Evolutionary conservation across 768 basidiomycete genomes (phyloP).

Genomic region (Russula sp.): DNA sequence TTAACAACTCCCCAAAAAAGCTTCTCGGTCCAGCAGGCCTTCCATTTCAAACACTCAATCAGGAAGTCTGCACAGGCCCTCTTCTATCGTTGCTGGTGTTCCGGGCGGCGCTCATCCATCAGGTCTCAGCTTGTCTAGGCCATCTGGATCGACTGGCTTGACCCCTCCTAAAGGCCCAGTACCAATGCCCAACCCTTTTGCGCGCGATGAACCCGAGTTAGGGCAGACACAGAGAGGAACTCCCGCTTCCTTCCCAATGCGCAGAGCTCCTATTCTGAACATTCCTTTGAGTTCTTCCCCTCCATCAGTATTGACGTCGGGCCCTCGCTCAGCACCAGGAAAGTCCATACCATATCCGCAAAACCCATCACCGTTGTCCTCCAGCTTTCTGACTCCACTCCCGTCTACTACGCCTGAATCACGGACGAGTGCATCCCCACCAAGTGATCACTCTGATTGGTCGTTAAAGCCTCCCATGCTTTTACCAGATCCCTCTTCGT

Average conservation of each 20-base stretch:
- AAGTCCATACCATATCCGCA: constrained; percentile 13
- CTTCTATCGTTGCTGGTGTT: background rate
- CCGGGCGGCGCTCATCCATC: background rate
- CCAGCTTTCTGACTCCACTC: background rate
- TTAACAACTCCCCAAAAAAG: constrained; percentile 12
- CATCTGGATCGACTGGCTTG: background rate
- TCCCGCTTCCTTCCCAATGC: background rate
- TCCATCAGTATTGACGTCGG: background rate
- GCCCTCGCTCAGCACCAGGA: background rate
- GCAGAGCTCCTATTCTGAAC: background rate
- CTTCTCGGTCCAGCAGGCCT: background rate
- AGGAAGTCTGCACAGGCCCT: background rate
- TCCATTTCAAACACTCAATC: background rate
- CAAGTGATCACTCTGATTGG: constrained; percentile 1
- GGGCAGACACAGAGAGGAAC: background rate
- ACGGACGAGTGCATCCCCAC: background rate
- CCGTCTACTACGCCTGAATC: constrained; percentile 13
- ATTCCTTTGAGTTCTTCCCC: constrained; percentile 26
- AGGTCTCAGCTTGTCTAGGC: constrained; percentile 8
- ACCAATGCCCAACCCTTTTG: background rate
- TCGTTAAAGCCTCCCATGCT: background rate
- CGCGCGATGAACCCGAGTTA: background rate
- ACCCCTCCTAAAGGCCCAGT: constrained; percentile 10
- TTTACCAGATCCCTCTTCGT: background rate
- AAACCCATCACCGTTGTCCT: constrained; percentile 6